Base-by-base conservation (phyloP, 2,329 filamentous ascomycete species). In the Exophiala sideris region DNA sequence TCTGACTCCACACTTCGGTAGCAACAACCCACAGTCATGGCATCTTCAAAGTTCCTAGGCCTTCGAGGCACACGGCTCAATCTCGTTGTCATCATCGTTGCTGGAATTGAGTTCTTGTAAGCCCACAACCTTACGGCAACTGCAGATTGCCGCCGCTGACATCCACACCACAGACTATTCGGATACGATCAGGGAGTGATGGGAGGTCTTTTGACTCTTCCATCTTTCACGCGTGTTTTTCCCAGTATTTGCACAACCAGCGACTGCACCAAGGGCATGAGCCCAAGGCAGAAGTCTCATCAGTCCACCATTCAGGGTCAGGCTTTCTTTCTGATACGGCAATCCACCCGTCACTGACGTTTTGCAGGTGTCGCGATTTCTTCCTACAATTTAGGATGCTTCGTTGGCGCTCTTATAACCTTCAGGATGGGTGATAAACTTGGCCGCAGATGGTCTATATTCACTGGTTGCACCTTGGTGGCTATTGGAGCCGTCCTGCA, bases 121-220 rank as follows among this genome's bases (percentile, higher is more conserved):
- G 33, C 9, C 9, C 33, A 35, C n/a, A 35, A 35, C 33, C 33
- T n/a, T 9, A 35, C 9, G n/a, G 2, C 9, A 35, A 35, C 8
- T 9, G 33, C 8, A n/a, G 2, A 35, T 35, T 35, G 16, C 16
- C 33, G 9, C 33, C n/a, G 8, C 33, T 35, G 33, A 35, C n/a
- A 35, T n/a, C 16, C n/a, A 16, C 10, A 10, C 7, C 11, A 7
- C 40, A 42, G 40, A 24, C 18, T 42, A 3, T 42, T 42, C 11
- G 40, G 40, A 3, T 42, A 42, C 16, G 87, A 89, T 68, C 85
- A 88, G 62, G 84, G 87, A 66, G 85, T 89, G 9, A 89, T 88
- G 79, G 87, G 85, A 41, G 85, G 85, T 50, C 83, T 91, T 59
- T 74, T 91, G 52, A 89, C 86, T 2, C 78, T 91, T 64, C 71